phyloP scores from a whole-genome alignment of 768 basidiomycete species.

The Mrakia gelida region DNA sequence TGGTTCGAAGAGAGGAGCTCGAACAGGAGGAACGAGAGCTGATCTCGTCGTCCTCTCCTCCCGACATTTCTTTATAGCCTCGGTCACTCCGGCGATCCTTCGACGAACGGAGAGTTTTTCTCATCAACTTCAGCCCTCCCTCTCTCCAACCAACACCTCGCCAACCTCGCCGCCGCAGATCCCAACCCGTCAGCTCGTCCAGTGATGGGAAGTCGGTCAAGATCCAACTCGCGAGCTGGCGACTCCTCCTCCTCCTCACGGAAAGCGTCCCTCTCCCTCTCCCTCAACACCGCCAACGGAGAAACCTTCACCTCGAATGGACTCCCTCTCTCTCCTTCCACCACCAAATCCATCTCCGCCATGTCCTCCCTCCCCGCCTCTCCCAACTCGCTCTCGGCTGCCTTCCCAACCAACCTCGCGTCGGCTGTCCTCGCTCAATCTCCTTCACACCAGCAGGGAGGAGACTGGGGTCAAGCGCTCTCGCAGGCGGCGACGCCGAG shows the following conservation, averaged over 20 bases:
- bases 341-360: constrained; percentile 3
- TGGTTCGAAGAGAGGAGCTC: not conserved
- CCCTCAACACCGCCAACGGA: not conserved
- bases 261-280: constrained; percentile 4
- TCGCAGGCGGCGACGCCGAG: not conserved
- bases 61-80: not conserved
- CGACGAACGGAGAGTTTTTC: not conserved
- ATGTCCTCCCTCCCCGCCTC: constrained; percentile 10
- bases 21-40: not conserved
- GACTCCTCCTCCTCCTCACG: not conserved
- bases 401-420: not conserved
- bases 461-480: not conserved
- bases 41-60: not conserved
- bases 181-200: not conserved
- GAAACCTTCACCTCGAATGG: not conserved
- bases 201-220: constrained; percentile 8
- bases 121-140: not conserved
- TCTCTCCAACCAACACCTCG: constrained; percentile 12
- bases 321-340: constrained; percentile 8
- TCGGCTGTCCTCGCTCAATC: constrained; percentile 1
- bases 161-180: constrained; percentile 13
- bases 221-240: constrained; percentile 1
- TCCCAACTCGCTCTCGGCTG: constrained; percentile 10
- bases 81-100: not conserved
- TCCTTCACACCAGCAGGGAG: not conserved